Percentiles rank a stretch among this genome's conserved stretches.
These are phyloP conservation scores for Aspergillus conjunctus DNA, from an alignment of 495 filamentous ascomycete genomes.

Conservation along the genomic window DNA sequence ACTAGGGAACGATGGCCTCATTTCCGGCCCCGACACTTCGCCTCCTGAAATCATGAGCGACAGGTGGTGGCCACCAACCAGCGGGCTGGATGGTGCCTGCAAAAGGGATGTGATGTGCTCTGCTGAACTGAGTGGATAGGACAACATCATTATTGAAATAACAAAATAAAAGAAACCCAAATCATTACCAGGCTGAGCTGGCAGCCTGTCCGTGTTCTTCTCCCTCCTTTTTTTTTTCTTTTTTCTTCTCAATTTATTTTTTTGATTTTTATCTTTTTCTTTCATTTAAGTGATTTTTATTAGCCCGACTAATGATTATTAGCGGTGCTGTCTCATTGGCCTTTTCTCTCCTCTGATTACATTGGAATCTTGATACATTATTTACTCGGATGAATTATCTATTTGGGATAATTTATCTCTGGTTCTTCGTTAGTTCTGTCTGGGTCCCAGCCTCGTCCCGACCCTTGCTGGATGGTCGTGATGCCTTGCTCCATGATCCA, in stretches of 20 bases:
- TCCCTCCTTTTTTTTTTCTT: neutral
- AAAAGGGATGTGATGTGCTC: conserved; percentile 22
- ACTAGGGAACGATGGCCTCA: conserved; percentile 1
- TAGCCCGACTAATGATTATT: neutral
- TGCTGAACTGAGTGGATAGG: conserved; percentile 10
- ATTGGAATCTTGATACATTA: neutral
- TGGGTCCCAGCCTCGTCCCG: conserved; percentile 13
- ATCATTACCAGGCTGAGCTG: conserved; percentile 12
- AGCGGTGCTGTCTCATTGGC: neutral
- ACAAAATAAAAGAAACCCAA: neutral
- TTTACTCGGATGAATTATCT: neutral
- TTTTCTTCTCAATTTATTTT: conserved; percentile 4
- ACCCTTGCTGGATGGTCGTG: conserved; percentile 14
- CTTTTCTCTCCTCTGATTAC: no score
- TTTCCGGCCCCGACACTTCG: conserved; percentile 20
- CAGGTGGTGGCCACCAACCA: conserved; percentile 16
- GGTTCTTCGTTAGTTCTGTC: conserved; percentile 9
- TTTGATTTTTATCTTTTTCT: conserved; percentile 6
- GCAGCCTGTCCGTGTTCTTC: conserved; percentile 5
- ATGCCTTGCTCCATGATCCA: conserved; percentile 18
- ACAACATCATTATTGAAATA: neutral
- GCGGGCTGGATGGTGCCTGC: conserved; percentile 19
- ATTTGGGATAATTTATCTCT: neutral
- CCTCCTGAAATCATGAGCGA: conserved; percentile 27
- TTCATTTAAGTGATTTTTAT: conserved; percentile 6